Evolutionary conservation across 2,329 filamentous ascomycete genomes (phyloP), one percentile per base, ranked within the genome.

Genomic region (Stachybotrys elegans): DNA sequence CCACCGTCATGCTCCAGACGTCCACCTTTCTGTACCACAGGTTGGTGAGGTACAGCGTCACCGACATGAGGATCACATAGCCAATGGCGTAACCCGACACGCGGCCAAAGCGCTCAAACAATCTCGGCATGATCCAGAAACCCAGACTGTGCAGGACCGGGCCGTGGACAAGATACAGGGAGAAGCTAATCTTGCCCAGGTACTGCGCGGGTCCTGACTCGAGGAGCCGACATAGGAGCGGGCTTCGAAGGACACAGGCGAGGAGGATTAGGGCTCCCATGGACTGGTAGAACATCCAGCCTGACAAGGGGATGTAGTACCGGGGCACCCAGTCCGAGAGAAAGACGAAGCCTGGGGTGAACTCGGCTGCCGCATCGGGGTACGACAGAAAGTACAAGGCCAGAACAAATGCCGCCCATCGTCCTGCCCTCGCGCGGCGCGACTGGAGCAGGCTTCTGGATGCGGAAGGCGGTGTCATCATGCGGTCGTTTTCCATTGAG

Each of bases 81-180:
- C 66, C 65, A 4, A 67, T 45, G 0, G 57, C 43, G 29, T 57
- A 65, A 0, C 60, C 66, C 2, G 48, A 48, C 2, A 45, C 44
- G 16, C 52, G 50, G 5, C 65, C 64, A 13, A 69, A 56, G 12
- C 43, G 51, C 17, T 69, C 66, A 35, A 69, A 69, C 3, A 69
- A 51, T 8, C 64, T 51, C 5, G 66, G 66, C 66, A 69, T 68
- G 35, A 88, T 40, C 47, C 82, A 70, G 57, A 86, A 80, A 31
- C 80, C 81, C 5, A 84, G 47, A 2, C 70, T 70, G 67, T 73
- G 76, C 5, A 85, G 59, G 1, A 86, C 61, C 0, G 81, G 81
- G 0, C 81, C 81, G 53, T 69, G 67, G 5, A 69, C 55, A 5
- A 69, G 63, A 45, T 69, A 69, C n/a, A 69, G 51, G 2, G 65